These are phyloP conservation scores for Trichocomaceae sp. DNA, from an alignment of 2,329 filamentous ascomycete genomes.

Conservation along the genomic window DNA sequence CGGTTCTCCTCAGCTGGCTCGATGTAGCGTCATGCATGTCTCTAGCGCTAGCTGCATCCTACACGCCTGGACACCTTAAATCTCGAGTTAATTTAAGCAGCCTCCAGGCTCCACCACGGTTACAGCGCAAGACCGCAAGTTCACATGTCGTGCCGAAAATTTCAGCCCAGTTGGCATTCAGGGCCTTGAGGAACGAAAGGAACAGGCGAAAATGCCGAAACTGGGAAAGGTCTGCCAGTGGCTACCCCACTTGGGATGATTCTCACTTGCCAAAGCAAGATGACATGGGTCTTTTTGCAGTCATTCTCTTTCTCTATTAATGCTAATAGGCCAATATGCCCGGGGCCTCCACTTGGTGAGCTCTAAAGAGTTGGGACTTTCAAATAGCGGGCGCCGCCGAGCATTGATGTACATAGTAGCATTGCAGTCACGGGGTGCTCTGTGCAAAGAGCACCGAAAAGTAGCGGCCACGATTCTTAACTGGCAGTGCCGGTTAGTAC, in stretches of 20 bases:
- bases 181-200: not conserved
- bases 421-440: not conserved
- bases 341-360: not conserved
- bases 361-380: not conserved
- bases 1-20: not conserved
- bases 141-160: slow-evolving; percentile 7
- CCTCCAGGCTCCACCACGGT: slow-evolving; percentile 7
- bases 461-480: no score
- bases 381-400: not conserved
- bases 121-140: not conserved
- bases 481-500: no score
- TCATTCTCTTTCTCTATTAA: not conserved
- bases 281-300: not conserved
- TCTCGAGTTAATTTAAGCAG: slow-evolving; percentile 6
- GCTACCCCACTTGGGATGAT: slow-evolving; percentile 2
- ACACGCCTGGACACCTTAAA: not conserved
- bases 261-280: not conserved
- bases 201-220: slow-evolving; percentile 8
- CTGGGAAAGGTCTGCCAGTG: slow-evolving; percentile 7
- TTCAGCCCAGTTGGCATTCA: not conserved
- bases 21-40: not conserved
- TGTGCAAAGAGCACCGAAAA: no score
- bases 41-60: not conserved
- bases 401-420: no score
- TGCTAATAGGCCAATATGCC: not conserved